Conservation (phyloP, 2,329 filamentous ascomycete genomes). For the Domatiomyces catenatus region DNA sequence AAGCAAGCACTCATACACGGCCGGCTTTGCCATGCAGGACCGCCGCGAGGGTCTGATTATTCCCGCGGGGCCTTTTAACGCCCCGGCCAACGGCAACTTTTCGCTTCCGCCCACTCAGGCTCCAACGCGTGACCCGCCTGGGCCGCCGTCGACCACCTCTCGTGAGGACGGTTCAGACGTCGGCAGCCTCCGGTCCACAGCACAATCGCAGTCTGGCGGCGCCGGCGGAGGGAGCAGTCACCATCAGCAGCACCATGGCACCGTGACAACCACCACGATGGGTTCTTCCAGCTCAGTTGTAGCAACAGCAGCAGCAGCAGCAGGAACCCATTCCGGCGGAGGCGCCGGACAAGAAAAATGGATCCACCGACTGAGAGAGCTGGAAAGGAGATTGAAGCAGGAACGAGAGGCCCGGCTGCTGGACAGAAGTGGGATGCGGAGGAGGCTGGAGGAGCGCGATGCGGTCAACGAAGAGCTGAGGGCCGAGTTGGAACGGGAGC, state of each 20-base stretch:
- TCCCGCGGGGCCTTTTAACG: slow-evolving; percentile 12
- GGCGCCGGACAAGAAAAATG: slow-evolving; percentile 54
- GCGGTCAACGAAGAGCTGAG: slow-evolving; percentile 57
- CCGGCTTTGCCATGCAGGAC: slow-evolving; percentile 6
- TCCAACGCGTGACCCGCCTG: slow-evolving; percentile 12
- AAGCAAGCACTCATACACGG: slow-evolving; percentile 8
- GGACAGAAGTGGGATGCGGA: slow-evolving; percentile 68
- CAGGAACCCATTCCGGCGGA: background rate
- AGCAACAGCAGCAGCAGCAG: slow-evolving; percentile 3
- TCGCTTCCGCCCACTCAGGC: slow-evolving; percentile 5
- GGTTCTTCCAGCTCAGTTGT: background rate
- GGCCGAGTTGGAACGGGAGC: slow-evolving; percentile 46
- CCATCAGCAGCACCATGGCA: background rate
- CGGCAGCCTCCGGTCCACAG: slow-evolving; percentile 4
- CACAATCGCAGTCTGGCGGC: background rate
- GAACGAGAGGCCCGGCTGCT: slow-evolving; percentile 75
- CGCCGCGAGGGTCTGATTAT: slow-evolving; percentile 10
- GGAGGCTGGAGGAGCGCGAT: slow-evolving; percentile 62
- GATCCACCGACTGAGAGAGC: slow-evolving; percentile 69
- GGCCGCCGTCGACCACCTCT: slow-evolving; percentile 9
- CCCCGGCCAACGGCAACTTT: slow-evolving; percentile 15
- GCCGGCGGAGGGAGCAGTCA: too few species aligned
- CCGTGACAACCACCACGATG: background rate
- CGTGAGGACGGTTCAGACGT: slow-evolving; percentile 9
- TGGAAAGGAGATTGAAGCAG: slow-evolving; percentile 76